Evolutionary conservation across 202 grass and related monocot genomes (phyloP).

Genomic region (Schoenoplectus tabernaemontani): DNA sequence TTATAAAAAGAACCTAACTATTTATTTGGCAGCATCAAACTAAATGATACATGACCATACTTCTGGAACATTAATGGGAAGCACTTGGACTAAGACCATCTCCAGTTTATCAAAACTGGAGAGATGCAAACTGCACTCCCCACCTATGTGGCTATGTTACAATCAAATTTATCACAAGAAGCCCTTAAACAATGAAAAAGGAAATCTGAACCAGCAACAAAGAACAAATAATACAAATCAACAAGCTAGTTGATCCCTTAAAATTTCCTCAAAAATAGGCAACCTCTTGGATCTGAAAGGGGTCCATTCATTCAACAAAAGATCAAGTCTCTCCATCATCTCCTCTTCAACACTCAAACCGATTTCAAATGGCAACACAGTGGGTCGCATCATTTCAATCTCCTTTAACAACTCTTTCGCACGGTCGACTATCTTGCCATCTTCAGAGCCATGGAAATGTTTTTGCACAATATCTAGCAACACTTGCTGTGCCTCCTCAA

Average conservation of each 20-base stretch:
- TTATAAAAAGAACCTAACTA: conserved; percentile 7
- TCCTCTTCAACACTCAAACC: conserved; percentile 39
- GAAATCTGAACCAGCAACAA: neutral
- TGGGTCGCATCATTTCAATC: conserved; percentile 14
- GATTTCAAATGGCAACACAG: conserved; percentile 15
- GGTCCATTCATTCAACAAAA: conserved; percentile 54
- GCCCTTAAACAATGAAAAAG: neutral
- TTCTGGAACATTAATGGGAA: neutral
- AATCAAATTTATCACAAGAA: conserved; percentile 25
- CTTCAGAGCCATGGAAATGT: conserved; percentile 34
- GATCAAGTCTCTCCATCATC: conserved; percentile 58
- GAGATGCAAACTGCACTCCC: neutral
- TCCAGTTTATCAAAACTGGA: conserved; percentile 15
- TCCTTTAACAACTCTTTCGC: conserved; percentile 56
- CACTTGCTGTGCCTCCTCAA: conserved; percentile 36
- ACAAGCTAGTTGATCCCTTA: conserved; percentile 73
- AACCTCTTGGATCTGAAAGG: conserved; percentile 68
- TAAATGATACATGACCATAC: neutral
- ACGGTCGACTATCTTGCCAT: conserved; percentile 38
- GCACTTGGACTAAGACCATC: neutral
- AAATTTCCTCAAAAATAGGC: conserved; percentile 91
- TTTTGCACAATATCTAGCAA: conserved; percentile 36
- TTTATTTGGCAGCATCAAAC: neutral
- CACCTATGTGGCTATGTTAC: conserved; percentile 24
- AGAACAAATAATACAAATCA: conserved; percentile 27